Evolutionary conservation across 805 yeast species (phyloP).

Genomic region (Candida namnaoensis): DNA sequence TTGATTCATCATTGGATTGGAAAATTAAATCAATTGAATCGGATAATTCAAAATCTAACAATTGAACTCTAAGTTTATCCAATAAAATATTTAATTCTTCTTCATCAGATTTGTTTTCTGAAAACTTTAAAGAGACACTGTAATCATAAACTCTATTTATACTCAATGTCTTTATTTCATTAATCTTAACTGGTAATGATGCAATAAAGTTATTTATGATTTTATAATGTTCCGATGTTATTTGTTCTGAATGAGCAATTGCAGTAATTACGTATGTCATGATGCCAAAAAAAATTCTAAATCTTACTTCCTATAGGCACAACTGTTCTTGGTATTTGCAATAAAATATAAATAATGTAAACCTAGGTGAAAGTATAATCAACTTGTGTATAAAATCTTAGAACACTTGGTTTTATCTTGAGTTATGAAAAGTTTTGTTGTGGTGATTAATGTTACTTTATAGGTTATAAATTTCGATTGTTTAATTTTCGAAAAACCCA

Average conservation of each 20-base stretch:
- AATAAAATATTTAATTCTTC: constrained; percentile 8
- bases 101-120: constrained; percentile 10
- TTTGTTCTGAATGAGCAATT: constrained; percentile 13
- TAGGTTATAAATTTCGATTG: too few species aligned
- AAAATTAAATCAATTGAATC: constrained; percentile 32
- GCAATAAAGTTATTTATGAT: constrained; percentile 18
- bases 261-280: constrained; percentile 16
- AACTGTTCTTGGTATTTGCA: too few species aligned
- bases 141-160: constrained; percentile 31
- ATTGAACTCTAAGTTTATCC: constrained; percentile 5
- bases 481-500: too few species aligned
- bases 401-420: too few species aligned
- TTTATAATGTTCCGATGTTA: constrained; percentile 11
- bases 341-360: too few species aligned
- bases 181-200: constrained; percentile 21
- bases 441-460: too few species aligned
- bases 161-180: constrained; percentile 20
- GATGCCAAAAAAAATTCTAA: neutral
- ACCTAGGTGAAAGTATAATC: too few species aligned
- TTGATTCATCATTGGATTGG: constrained; percentile 25
- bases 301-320: too few species aligned
- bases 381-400: too few species aligned
- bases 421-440: too few species aligned
- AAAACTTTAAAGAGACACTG: constrained; percentile 8
- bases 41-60: constrained; percentile 8